Percentiles rank a stretch among this genome's conserved stretches.
These are phyloP conservation scores for Rhytidiadelphus loreus DNA, from an alignment of 225 moss, liverwort and hornwort species.

Conservation along the genomic window DNA sequence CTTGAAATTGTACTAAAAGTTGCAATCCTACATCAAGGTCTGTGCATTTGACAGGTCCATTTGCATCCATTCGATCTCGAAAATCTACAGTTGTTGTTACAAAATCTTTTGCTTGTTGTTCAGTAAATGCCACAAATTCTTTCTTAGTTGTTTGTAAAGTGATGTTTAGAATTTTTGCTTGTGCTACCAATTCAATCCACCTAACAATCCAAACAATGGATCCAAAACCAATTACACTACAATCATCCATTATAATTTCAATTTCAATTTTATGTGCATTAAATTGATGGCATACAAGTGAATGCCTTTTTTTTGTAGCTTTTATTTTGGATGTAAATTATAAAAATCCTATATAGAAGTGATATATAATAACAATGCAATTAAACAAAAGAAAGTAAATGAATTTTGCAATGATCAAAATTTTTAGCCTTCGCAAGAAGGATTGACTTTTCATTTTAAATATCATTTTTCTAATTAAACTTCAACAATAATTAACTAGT, in stretches of 20 bases:
- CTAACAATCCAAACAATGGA: constrained; percentile 4
- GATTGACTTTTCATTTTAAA: not conserved
- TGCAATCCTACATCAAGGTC: constrained; percentile 58
- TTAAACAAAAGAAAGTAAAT: not conserved
- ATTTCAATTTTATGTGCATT: no score
- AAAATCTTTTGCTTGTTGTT: constrained; percentile 71
- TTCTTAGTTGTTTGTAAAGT: constrained; percentile 69
- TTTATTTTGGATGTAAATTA: not conserved
- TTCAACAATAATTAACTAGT: not conserved
- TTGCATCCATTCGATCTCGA: constrained; percentile 45
- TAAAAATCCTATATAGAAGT: no score
- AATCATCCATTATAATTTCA: no score
- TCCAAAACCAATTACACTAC: not conserved
- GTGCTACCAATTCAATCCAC: constrained; percentile 44
- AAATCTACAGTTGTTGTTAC: constrained; percentile 14
- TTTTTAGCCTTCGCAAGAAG: not conserved
- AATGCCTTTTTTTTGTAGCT: no score
- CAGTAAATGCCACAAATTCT: constrained; percentile 65
- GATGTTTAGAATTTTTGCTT: constrained; percentile 32
- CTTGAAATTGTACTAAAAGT: constrained; percentile 54
- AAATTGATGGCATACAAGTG: not conserved
- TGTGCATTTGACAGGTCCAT: constrained; percentile 60
- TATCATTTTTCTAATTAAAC: not conserved
- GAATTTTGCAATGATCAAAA: not conserved
- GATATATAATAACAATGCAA: no score